phyloP scores from a whole-genome alignment of 768 basidiomycete genomes.

The Amanita phalloides region DNA sequence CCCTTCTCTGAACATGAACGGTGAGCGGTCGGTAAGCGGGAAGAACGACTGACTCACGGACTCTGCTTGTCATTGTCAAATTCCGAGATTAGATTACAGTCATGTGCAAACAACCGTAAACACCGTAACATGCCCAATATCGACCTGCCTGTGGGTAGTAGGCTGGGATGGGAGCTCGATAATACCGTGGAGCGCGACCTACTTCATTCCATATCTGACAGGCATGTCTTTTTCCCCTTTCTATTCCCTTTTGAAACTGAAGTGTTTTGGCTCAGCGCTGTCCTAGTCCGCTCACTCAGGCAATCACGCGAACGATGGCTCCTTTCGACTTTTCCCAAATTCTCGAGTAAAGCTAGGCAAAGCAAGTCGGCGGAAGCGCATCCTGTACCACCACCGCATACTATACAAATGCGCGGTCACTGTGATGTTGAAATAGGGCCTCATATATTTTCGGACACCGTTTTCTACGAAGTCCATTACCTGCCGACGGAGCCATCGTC shows the following conservation, averaged over 20 bases:
- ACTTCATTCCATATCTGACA: conserved; percentile 44
- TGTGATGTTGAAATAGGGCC: conserved; percentile 71
- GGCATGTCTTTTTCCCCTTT: conserved; percentile 23
- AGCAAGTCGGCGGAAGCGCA: conserved; percentile 32
- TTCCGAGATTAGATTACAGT: conserved; percentile 4
- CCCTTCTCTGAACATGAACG: conserved; percentile 48
- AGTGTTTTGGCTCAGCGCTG: conserved; percentile 29
- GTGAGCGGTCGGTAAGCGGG: background rate
- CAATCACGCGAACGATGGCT: conserved; percentile 75
- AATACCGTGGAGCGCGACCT: conserved; percentile 28
- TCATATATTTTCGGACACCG: conserved; percentile 57
- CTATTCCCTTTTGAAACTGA: background rate
- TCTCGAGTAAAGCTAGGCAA: conserved; percentile 53
- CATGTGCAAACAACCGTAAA: background rate
- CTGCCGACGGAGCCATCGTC: conserved; percentile 22
- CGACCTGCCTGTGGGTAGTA: conserved; percentile 44
- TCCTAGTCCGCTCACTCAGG: conserved; percentile 55
- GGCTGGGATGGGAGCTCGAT: conserved; percentile 51
- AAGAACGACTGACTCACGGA: conserved; percentile 41
- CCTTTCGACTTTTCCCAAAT: conserved; percentile 55
- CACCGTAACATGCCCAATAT: conserved; percentile 7
- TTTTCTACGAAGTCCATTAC: conserved; percentile 68
- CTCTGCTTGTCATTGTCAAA: conserved; percentile 36
- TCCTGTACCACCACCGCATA: conserved; percentile 55
- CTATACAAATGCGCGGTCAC: conserved; percentile 50